These are phyloP conservation scores for Akanthomyces dipterigenus DNA, from an alignment of 2,329 filamentous ascomycete species.

Conservation along the genomic window DNA sequence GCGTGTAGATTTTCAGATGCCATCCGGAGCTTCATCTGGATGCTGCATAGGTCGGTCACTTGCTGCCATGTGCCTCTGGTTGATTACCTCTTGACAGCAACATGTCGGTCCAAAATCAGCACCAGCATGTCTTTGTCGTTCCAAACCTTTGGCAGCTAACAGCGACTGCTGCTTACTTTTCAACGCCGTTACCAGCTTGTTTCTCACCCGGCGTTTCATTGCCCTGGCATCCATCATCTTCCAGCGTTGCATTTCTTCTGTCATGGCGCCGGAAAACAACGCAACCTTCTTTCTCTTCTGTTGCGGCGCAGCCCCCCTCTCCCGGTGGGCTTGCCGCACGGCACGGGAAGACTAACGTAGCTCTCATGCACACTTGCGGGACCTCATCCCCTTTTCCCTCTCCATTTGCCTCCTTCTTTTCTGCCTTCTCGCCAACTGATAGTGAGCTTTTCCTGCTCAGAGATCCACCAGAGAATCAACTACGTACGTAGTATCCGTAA, in stretches of 20 bases:
- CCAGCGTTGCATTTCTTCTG: neutral
- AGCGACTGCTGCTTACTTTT: no score
- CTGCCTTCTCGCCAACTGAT: neutral
- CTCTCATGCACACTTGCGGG: constrained; percentile 7
- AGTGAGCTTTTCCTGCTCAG: neutral
- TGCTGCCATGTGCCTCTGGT: no score
- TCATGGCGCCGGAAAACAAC: neutral
- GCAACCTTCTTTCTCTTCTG: neutral
- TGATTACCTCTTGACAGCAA: no score
- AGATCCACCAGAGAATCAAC: neutral
- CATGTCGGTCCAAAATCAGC: no score
- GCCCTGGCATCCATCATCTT: neutral
- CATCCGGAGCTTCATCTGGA: no score
- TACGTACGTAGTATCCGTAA: no score
- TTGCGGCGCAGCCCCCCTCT: neutral
- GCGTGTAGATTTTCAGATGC: neutral
- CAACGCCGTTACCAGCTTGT: no score
- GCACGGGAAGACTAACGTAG: constrained; percentile 12
- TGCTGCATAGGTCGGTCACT: no score
- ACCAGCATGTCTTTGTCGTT: no score
- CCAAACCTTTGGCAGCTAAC: no score
- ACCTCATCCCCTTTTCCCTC: neutral
- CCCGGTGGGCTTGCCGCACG: constrained; percentile 5
- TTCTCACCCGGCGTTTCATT: neutral
- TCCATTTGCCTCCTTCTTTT: neutral